A percentile compares a stretch with the other conserved stretches of the same genome.
Evolutionary conservation across 345 rosid species (phyloP).

Genomic region (Lagerstroemia speciosa): DNA sequence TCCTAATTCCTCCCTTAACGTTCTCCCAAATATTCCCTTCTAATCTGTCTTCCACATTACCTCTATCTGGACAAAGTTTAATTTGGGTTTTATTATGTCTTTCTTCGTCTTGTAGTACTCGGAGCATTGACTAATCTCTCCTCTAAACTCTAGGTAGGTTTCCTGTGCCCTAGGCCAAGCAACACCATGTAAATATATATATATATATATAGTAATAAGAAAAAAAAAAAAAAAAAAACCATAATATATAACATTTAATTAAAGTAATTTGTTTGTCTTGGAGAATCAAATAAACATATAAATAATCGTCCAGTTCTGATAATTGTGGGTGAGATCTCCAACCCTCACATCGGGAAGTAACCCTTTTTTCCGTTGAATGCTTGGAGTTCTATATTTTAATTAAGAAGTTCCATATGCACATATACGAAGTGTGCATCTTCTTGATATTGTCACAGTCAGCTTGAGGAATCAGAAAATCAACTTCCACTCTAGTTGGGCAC

Average conservation of each 20-base stretch:
- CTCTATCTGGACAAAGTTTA: not conserved
- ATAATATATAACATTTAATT: too few species aligned
- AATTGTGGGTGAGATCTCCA: not conserved
- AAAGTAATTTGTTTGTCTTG: not conserved
- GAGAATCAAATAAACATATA: too few species aligned
- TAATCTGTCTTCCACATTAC: constrained; percentile 6
- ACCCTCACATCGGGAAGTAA: not conserved
- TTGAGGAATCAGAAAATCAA: too few species aligned
- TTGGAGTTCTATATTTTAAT: not conserved
- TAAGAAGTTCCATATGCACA: not conserved
- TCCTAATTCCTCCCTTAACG: not conserved
- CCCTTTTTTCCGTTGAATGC: not conserved
- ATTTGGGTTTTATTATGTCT: constrained; percentile 7
- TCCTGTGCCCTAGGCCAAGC: not conserved
- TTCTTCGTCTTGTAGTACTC: not conserved
- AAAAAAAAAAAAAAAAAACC: not conserved
- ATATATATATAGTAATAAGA: not conserved
- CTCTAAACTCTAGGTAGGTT: not conserved
- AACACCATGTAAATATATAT: too few species aligned
- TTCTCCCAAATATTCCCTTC: constrained; percentile 11
- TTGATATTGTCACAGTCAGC: not conserved
- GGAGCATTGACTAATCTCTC: not conserved
- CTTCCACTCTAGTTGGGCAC: too few species aligned
- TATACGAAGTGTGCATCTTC: too few species aligned
- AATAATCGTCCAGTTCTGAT: not conserved